Conservation (phyloP, 1,284 basidiomycete genomes). For the Ustilago esculenta region DNA sequence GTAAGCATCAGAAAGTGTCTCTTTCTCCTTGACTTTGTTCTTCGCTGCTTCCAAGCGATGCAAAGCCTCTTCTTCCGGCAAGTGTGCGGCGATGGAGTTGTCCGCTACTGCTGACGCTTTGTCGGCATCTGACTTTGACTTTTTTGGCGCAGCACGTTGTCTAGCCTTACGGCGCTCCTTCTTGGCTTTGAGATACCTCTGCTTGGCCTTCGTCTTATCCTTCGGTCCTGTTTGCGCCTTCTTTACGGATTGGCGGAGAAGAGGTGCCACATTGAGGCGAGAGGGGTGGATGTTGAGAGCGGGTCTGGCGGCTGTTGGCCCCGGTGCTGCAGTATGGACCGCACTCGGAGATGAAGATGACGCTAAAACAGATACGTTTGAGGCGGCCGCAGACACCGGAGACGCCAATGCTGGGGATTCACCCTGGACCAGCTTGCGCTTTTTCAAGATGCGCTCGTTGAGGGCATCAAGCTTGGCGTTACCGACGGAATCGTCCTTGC, state of each 20-base stretch:
- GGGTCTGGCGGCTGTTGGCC: conserved; percentile 11
- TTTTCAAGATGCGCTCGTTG: conserved; percentile 47
- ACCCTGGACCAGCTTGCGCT: conserved; percentile 31
- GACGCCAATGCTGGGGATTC: conserved; percentile 1
- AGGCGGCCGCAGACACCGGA: background rate
- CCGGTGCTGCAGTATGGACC: conserved; percentile 7
- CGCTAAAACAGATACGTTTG: background rate
- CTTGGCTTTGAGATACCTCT: conserved; percentile 62
- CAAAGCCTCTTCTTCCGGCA: conserved; percentile 36
- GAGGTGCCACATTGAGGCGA: conserved; percentile 44
- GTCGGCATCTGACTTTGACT: conserved; percentile 38
- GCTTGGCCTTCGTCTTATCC: conserved; percentile 63
- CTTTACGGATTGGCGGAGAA: conserved; percentile 42
- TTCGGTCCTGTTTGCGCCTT: conserved; percentile 33
- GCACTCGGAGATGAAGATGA: background rate
- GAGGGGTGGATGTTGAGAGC: conserved; percentile 56
- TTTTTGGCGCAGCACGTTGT: conserved; percentile 48
- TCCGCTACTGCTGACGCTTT: conserved; percentile 9
- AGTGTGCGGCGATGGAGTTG: conserved; percentile 13
- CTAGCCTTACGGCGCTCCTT: conserved; percentile 59
- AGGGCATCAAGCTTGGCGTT: conserved; percentile 49
- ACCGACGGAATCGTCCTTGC: conserved; percentile 10
- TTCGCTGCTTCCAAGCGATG: conserved; percentile 15
- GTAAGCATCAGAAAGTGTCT: background rate
- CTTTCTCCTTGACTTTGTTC: conserved; percentile 1